Evolutionary conservation across 768 basidiomycete species (phyloP).

Genomic region (Mycena leptocephala): DNA sequence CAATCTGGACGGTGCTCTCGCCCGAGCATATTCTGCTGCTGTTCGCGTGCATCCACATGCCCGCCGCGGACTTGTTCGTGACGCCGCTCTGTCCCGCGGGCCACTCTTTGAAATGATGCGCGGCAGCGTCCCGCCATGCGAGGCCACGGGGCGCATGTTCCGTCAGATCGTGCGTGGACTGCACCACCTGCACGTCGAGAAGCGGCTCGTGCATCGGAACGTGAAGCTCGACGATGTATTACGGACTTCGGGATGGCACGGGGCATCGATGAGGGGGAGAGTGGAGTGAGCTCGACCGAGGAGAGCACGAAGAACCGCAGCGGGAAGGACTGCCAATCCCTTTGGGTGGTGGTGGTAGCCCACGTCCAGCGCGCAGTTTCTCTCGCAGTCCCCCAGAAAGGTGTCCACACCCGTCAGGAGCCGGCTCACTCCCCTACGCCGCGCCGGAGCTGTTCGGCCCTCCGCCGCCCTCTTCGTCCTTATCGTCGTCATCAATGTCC

Average conservation of each 20-base stretch:
- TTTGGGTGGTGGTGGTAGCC: constrained; percentile 36
- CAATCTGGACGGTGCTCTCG: constrained; percentile 81
- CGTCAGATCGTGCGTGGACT: constrained; percentile 88
- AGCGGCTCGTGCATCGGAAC: constrained; percentile 90
- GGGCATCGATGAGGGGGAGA: constrained; percentile 68
- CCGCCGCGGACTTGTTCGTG: constrained; percentile 84
- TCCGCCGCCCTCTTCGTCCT: constrained; percentile 38
- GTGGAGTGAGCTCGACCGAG: constrained; percentile 57
- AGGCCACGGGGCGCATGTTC: constrained; percentile 90
- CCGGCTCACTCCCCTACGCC: constrained; percentile 93
- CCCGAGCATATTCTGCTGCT: constrained; percentile 93
- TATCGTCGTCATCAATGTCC: constrained; percentile 21
- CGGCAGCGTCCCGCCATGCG: constrained; percentile 78
- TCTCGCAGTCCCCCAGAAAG: constrained; percentile 50
- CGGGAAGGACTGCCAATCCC: constrained; percentile 35
- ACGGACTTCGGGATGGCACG: constrained; percentile 89
- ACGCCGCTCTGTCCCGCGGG: constrained; percentile 90
- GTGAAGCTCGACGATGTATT: constrained; percentile 98
- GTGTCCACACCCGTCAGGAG: constrained; percentile 40
- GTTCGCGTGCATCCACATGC: constrained; percentile 72
- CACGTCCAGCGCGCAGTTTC: constrained; percentile 61
- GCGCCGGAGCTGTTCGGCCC: constrained; percentile 90
- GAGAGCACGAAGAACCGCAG: constrained; percentile 36
- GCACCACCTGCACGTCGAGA: constrained; percentile 86
- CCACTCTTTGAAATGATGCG: constrained; percentile 86